phyloP scores from a whole-genome alignment of 139 green algal species.

The Pseudopediastrum boryanum region DNA sequence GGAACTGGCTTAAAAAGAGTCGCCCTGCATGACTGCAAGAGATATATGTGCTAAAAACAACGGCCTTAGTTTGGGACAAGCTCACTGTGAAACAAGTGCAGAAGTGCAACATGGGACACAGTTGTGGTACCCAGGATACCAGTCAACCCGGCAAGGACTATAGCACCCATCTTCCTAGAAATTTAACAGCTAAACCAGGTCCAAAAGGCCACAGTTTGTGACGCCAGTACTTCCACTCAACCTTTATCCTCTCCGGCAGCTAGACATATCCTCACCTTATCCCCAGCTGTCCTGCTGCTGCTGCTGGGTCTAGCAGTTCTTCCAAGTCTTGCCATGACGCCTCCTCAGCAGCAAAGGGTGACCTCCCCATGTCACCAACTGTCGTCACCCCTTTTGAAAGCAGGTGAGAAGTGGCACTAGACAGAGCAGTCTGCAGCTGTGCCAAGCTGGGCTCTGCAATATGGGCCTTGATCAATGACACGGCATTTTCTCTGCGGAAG shows the following conservation, averaged over 20 bases:
- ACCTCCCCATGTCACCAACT: constrained; percentile 70
- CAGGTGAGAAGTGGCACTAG: no score
- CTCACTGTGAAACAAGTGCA: background rate
- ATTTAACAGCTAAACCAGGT: background rate
- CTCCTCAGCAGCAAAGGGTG: constrained; percentile 19
- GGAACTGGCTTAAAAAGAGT: background rate
- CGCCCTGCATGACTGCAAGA: background rate
- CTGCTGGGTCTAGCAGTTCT: constrained; percentile 58
- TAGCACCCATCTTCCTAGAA: no score
- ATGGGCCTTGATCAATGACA: no score
- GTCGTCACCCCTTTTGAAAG: constrained; percentile 65
- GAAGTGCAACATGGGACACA: background rate
- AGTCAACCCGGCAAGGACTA: background rate
- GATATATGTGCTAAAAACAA: background rate
- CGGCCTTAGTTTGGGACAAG: background rate
- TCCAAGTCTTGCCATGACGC: constrained; percentile 54
- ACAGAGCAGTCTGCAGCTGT: no score
- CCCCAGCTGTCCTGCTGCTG: constrained; percentile 44
- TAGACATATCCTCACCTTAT: constrained; percentile 40
- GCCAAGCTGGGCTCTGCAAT: no score
- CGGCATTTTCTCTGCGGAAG: no score
- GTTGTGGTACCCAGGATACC: background rate
- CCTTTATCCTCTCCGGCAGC: no score
- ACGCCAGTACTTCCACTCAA: background rate
- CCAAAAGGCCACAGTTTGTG: background rate